Conservation (phyloP, 495 filamentous ascomycete genomes). For the Penicillium taxi region DNA sequence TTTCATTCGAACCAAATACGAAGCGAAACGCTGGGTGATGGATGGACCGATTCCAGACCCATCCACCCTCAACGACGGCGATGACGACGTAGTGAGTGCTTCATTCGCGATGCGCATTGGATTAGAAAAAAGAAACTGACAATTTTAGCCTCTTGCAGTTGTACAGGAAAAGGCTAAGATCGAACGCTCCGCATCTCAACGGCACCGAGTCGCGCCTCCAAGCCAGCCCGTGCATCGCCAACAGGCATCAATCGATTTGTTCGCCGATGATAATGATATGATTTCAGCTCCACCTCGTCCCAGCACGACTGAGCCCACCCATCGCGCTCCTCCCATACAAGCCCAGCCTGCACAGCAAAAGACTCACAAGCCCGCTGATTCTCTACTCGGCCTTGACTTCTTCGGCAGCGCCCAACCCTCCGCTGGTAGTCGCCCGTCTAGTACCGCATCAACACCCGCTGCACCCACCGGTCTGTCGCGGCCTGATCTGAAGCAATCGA, state of each 20-base stretch:
- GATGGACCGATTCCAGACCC: conserved; percentile 92
- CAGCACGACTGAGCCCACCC: conserved; percentile 56
- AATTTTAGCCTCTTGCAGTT: conserved; percentile 55
- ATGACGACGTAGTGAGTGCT: conserved; percentile 65
- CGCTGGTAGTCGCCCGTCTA: conserved; percentile 59
- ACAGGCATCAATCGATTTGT: conserved; percentile 51
- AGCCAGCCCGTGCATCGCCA: conserved; percentile 40
- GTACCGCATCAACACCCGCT: conserved; percentile 55
- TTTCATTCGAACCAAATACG: conserved; percentile 98
- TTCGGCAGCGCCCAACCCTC: conserved; percentile 63
- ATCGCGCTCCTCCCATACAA: conserved; percentile 46
- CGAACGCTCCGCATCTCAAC: conserved; percentile 52
- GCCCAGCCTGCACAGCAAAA: conserved; percentile 47
- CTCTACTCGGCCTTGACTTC: conserved; percentile 88
- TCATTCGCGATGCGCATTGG: background rate
- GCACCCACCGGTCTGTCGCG: conserved; percentile 58
- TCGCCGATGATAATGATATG: conserved; percentile 53
- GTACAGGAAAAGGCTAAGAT: conserved; percentile 67
- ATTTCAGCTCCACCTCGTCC: conserved; percentile 56
- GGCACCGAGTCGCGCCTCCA: conserved; percentile 31
- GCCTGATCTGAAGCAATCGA: conserved; percentile 94
- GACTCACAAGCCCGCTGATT: conserved; percentile 66
- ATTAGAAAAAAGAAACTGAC: conserved; percentile 14
- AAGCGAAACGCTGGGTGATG: conserved; percentile 97
- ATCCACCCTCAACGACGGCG: conserved; percentile 69